phyloP scores from a whole-genome alignment of 1,284 basidiomycete species.

The Melampsora medusae region DNA sequence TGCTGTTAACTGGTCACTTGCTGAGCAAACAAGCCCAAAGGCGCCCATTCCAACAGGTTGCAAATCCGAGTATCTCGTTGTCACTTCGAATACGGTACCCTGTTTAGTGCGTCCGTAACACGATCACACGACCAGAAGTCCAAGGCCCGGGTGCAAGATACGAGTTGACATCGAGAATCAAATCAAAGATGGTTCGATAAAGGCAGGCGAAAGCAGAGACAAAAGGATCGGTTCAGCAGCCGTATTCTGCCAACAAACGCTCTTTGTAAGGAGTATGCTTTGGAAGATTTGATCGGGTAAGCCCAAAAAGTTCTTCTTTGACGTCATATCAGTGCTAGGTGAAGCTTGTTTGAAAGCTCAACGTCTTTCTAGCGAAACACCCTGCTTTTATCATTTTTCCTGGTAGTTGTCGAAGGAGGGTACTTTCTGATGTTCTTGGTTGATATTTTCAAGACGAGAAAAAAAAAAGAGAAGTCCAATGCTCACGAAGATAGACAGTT shows the following conservation, averaged over 20 bases:
- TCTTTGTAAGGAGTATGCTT: no score
- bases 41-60: slow-evolving; percentile 99
- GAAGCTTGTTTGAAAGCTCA: no score
- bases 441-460: neutral
- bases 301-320: no score
- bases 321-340: no score
- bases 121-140: neutral
- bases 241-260: no score
- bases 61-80: slow-evolving; percentile 96
- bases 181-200: neutral
- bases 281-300: no score
- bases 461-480: neutral
- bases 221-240: neutral
- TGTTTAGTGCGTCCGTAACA: neutral
- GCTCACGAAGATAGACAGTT: slow-evolving; percentile 37
- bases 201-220: neutral
- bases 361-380: no score
- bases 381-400: neutral
- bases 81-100: slow-evolving; percentile 67
- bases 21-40: slow-evolving; percentile 93
- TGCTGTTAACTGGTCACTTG: slow-evolving; percentile 93
- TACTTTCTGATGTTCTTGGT: no score
- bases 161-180: neutral
- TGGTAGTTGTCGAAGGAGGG: neutral
- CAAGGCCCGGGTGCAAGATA: neutral